phyloP scores from a whole-genome alignment of 148 eudicot genomes.

The Persicaria tinctoria region DNA sequence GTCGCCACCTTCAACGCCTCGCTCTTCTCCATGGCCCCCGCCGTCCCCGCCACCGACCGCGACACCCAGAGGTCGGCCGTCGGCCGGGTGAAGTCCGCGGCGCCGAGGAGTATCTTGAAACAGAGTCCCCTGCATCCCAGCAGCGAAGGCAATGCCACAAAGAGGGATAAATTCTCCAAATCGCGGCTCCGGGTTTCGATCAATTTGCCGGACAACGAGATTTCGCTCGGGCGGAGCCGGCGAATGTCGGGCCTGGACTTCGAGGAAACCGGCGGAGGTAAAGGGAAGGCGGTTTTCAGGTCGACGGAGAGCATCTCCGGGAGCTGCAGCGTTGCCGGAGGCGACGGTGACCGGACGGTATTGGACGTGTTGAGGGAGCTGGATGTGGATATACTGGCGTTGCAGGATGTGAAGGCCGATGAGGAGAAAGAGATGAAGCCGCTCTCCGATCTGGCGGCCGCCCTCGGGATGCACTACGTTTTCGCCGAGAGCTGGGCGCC shows the following conservation, averaged over 20 bases:
- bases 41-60: slow-evolving; percentile 22
- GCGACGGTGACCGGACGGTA: slow-evolving; percentile 21
- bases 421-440: slow-evolving; percentile 86
- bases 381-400: slow-evolving; percentile 71
- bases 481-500: slow-evolving; percentile 99
- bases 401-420: slow-evolving; percentile 93
- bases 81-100: slow-evolving; percentile 21
- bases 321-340: slow-evolving; percentile 18
- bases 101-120: slow-evolving; percentile 65
- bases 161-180: slow-evolving; percentile 31
- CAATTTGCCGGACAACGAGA: slow-evolving; percentile 62
- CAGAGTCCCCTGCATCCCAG: slow-evolving; percentile 60
- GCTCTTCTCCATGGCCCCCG: slow-evolving; percentile 92
- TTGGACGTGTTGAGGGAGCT: slow-evolving; percentile 75
- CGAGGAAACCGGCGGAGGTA: neutral
- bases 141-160: slow-evolving; percentile 6
- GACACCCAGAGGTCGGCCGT: neutral
- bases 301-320: slow-evolving; percentile 21
- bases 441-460: slow-evolving; percentile 63
- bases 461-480: slow-evolving; percentile 79
- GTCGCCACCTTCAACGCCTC: slow-evolving; percentile 93
- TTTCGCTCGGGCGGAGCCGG: slow-evolving; percentile 32
- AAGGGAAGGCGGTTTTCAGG: slow-evolving; percentile 21
- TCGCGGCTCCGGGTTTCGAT: slow-evolving; percentile 59
- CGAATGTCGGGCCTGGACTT: slow-evolving; percentile 16